Conservation (phyloP, 2,329 filamentous ascomycete species). For the Aphanocladium album region DNA sequence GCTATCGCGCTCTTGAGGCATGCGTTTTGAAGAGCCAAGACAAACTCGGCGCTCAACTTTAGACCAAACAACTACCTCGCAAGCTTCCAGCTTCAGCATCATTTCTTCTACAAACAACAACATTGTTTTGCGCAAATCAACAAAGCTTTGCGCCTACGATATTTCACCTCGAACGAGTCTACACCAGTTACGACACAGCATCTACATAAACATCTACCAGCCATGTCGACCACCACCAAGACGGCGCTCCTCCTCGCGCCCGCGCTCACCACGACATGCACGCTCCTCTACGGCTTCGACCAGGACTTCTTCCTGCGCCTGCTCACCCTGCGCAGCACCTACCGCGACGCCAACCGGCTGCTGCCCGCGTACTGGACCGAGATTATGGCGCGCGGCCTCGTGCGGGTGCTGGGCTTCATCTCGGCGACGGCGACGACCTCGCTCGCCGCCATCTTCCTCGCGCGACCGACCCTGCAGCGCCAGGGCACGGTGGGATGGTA, state of each 20-base stretch:
- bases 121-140: too few species aligned
- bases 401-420: constrained; percentile 29
- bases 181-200: background rate
- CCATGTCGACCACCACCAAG: too few species aligned
- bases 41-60: too few species aligned
- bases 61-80: too few species aligned
- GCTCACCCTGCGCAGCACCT: constrained; percentile 27
- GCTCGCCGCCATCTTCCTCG: constrained; percentile 22
- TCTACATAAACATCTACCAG: background rate
- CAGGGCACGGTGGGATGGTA: constrained; percentile 29
- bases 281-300: constrained; percentile 40
- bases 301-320: constrained; percentile 38
- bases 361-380: constrained; percentile 38
- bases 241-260: constrained; percentile 37
- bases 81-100: background rate
- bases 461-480: constrained; percentile 19
- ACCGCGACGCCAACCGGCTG: constrained; percentile 28
- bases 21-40: too few species aligned
- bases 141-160: too few species aligned
- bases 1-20: background rate
- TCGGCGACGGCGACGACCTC: constrained; percentile 29
- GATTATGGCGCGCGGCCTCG: constrained; percentile 35
- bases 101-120: background rate
- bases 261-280: constrained; percentile 41
- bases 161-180: too few species aligned